These are phyloP conservation scores for Saturnispora galanensis DNA, from an alignment of 805 yeast genomes.

Conservation along the genomic window DNA sequence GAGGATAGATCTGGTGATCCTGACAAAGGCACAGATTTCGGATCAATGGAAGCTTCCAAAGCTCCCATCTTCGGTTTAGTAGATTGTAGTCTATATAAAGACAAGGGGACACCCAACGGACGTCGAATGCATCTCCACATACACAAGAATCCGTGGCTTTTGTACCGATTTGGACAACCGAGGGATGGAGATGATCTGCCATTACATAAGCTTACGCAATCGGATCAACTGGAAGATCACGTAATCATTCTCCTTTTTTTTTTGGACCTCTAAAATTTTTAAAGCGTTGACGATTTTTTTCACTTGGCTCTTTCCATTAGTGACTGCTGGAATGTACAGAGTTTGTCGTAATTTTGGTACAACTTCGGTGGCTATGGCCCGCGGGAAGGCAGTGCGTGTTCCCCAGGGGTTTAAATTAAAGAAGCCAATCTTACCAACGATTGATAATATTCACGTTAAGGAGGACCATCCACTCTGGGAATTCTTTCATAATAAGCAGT, in stretches of 20 bases:
- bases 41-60: too few species aligned
- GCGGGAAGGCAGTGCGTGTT: conserved; percentile 31
- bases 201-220: too few species aligned
- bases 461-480: conserved; percentile 95
- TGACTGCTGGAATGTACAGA: background rate
- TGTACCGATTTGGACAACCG: too few species aligned
- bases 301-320: background rate
- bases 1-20: background rate
- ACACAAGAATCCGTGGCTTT: too few species aligned
- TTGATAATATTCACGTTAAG: conserved; percentile 55
- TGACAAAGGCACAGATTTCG: conserved; percentile 1
- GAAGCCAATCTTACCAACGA: conserved; percentile 80
- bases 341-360: conserved; percentile 25
- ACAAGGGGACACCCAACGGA: too few species aligned
- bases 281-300: background rate
- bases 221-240: background rate
- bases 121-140: too few species aligned
- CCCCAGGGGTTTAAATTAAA: conserved; percentile 46
- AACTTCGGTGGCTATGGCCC: conserved; percentile 22
- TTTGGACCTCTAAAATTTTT: background rate
- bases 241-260: too few species aligned
- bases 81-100: too few species aligned
- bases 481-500: conserved; percentile 60
- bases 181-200: too few species aligned
- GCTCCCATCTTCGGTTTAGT: too few species aligned